Evolutionary conservation across 2,329 filamentous ascomycete genomes (phyloP).

Genomic region (Elsinoe australis): DNA sequence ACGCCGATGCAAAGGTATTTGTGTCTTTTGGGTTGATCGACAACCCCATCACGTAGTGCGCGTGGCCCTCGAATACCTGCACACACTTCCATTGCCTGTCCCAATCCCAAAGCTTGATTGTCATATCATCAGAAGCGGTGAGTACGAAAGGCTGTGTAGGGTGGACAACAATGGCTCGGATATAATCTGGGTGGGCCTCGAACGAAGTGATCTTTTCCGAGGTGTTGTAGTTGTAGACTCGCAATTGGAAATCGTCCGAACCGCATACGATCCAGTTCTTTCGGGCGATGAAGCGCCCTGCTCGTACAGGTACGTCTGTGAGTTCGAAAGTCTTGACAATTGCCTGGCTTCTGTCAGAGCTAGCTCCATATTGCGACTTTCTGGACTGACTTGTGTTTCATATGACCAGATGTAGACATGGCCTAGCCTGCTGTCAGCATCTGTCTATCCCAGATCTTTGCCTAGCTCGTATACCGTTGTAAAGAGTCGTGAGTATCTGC

Average conservation of each 20-base stretch:
- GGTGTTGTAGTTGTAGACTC: constrained; percentile 99
- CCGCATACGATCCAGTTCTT: constrained; percentile 83
- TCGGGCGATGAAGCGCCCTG: constrained; percentile 88
- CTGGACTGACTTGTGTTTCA: constrained; percentile 60
- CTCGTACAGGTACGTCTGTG: constrained; percentile 94
- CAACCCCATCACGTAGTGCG: constrained; percentile 93
- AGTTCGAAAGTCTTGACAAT: constrained; percentile 99
- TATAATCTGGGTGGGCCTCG: constrained; percentile 97
- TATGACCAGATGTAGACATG: constrained; percentile 99
- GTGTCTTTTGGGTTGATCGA: constrained; percentile 97
- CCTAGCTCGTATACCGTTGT: constrained; percentile 61
- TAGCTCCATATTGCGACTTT: not conserved
- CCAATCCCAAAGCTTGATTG: constrained; percentile 98
- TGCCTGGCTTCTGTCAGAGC: constrained; percentile 44
- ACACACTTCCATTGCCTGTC: constrained; percentile 98
- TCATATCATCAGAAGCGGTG: constrained; percentile 97
- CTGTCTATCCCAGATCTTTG: constrained; percentile 7
- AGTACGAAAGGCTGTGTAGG: constrained; percentile 92
- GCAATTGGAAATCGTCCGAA: constrained; percentile 80
- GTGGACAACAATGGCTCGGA: constrained; percentile 91
- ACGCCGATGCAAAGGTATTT: constrained; percentile 58
- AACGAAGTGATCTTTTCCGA: constrained; percentile 97
- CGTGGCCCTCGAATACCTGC: constrained; percentile 91
- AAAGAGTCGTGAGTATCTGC: constrained; percentile 77
- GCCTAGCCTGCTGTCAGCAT: constrained; percentile 45